Base-by-base conservation (phyloP, 148 eudicot species). In the Camellia lanceoleosa region DNA sequence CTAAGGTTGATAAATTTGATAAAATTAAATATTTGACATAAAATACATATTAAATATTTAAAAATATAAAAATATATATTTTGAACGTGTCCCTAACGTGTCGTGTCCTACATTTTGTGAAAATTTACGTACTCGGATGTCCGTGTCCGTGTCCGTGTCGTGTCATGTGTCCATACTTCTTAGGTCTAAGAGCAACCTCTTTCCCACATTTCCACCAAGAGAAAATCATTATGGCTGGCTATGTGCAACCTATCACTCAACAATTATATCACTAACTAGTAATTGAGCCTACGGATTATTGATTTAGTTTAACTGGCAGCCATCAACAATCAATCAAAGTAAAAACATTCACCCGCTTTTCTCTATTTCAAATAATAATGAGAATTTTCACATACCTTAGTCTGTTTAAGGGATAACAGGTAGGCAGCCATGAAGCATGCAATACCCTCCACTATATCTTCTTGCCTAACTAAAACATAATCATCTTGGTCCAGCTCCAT, bases 341-440 rank as follows among this genome's bases (percentile, higher is more conserved):
- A 66, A 66, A 71, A 47, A 1, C 5, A 8, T 15, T 38, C 7
- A 43, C 46, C 77, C 77, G 1, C 18, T 15, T 42, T 18, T 0
- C 7, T 42, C 63, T 16, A 7, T 42, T 41, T 15, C 42, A 70
- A 71, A 23, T 41, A 67, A 71, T 68, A 42, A 64, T 23, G 41
- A 58, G 13, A 70, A 58, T 65, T 3, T 12, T 49, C 67, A 30
- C 73, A 73, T 74, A 89, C 99, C 99, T 96, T 96, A 4, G 99
- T 91, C 81, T 94, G 85, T 84, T 96, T 83, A 76, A 93, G 91
- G 71, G 99, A 96, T 60, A 91, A 63, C 59, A 96, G 74, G 82
- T 94, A 94, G n/a, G 95, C 91, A 75, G 98, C 95, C 98, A 94
- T 92, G 87, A 91, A 96, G 85, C 92, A 87, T 12, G 99, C 98